Evolutionary conservation across 2,329 filamentous ascomycete species (phyloP).

Genomic region (Drechslerella dactyloides): DNA sequence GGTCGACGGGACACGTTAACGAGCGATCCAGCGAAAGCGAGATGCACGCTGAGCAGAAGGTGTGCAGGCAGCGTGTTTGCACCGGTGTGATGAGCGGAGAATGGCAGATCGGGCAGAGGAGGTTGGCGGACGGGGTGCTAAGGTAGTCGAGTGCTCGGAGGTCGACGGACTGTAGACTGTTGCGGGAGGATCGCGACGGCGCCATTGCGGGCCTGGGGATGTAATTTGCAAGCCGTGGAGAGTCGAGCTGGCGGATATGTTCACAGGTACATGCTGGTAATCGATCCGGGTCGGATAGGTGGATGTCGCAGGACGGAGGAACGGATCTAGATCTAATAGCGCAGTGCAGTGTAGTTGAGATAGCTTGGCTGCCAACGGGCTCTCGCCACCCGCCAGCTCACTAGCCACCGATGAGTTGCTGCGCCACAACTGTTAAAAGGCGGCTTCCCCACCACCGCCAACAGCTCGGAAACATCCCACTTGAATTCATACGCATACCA

Average conservation of each 20-base stretch:
- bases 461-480: background rate
- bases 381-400: conserved; percentile 27
- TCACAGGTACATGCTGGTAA: background rate
- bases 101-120: conserved; percentile 63
- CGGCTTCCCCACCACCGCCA: conserved; percentile 7
- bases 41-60: conserved; percentile 67
- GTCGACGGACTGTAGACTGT: conserved; percentile 53
- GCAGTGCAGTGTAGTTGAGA: conserved; percentile 25
- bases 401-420: conserved; percentile 28
- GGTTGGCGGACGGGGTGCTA: conserved; percentile 57
- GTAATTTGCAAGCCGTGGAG: background rate
- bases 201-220: conserved; percentile 17
- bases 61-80: conserved; percentile 70
- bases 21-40: conserved; percentile 53
- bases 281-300: conserved; percentile 19
- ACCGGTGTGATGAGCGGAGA: conserved; percentile 68
- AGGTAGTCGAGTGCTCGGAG: conserved; percentile 58
- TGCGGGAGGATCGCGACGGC: conserved; percentile 34
- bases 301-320: conserved; percentile 8
- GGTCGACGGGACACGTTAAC: conserved; percentile 54
- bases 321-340: background rate
- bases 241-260: background rate
- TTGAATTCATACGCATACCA: background rate
- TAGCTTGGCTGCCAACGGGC: background rate
- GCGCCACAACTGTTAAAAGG: conserved; percentile 14